These are phyloP conservation scores for Citrus trifoliata DNA, from an alignment of 345 rosid genomes.

Conservation along the genomic window DNA sequence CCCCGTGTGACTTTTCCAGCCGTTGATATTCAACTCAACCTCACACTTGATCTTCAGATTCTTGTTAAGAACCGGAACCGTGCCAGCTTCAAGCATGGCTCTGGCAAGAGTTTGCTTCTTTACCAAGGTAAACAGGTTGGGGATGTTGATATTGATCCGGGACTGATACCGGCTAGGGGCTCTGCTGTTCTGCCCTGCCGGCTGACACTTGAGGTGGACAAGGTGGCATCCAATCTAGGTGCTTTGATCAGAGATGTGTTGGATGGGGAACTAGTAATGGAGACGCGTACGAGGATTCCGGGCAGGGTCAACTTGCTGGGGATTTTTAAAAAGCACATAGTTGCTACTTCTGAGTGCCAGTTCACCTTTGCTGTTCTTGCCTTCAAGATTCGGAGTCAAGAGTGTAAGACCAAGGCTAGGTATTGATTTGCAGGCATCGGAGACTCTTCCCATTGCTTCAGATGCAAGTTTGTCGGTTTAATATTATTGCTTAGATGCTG, in stretches of 20 bases:
- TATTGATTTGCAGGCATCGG: constrained; percentile 14
- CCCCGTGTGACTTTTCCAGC: constrained; percentile 33
- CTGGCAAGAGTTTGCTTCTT: constrained; percentile 32
- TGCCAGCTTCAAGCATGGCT: constrained; percentile 44
- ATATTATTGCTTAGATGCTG: not conserved
- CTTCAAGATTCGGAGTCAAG: constrained; percentile 37
- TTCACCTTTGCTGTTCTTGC: constrained; percentile 31
- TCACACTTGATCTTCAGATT: constrained; percentile 43
- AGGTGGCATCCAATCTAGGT: constrained; percentile 20
- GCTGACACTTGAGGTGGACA: constrained; percentile 43
- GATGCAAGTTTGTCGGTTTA: not conserved
- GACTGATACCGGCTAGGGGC: constrained; percentile 40
- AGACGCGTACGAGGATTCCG: constrained; percentile 43
- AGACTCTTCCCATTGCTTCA: not conserved
- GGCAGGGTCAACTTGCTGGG: constrained; percentile 45
- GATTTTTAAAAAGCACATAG: constrained; percentile 34
- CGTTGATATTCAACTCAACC: constrained; percentile 34
- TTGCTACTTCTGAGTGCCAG: constrained; percentile 37
- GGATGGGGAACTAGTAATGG: constrained; percentile 33
- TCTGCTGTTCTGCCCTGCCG: constrained; percentile 22
- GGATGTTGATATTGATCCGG: constrained; percentile 37
- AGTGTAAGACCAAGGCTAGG: constrained; percentile 36
- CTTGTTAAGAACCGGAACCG: constrained; percentile 36
- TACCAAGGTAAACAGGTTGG: constrained; percentile 38
- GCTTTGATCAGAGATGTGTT: constrained; percentile 33